Conservation (phyloP, 1,284 basidiomycete species). For the Sporisorium graminicola region DNA sequence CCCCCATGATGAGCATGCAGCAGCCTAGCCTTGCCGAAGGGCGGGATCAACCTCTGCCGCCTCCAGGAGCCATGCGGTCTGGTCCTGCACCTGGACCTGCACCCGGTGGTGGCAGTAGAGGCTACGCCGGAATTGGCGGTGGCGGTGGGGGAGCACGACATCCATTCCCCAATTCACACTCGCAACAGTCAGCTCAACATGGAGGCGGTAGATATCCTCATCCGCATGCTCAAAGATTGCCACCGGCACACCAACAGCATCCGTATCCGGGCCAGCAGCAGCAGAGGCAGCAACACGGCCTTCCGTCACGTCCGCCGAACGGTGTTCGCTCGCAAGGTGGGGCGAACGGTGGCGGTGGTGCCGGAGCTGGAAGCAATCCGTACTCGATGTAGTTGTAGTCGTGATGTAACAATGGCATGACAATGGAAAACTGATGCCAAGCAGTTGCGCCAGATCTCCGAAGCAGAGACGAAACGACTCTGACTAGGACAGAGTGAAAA, state of each 20-base stretch:
- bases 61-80: background rate
- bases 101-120: background rate
- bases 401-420: background rate
- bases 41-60: background rate
- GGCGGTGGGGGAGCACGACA: conserved; percentile 1
- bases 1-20: background rate
- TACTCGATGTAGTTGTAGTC: background rate
- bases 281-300: background rate
- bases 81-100: background rate
- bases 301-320: background rate
- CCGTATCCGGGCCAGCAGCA: conserved; percentile 1
- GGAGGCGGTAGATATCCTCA: conserved; percentile 12
- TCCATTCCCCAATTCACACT: conserved; percentile 5
- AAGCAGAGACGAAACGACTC: too few relatives aligned
- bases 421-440: background rate
- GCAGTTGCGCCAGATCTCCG: too few relatives aligned
- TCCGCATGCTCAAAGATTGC: conserved; percentile 2
- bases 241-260: background rate
- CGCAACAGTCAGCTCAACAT: conserved; percentile 1
- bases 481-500: too few relatives aligned
- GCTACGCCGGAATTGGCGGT: background rate
- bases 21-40: background rate
- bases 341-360: background rate
- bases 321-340: background rate
- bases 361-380: background rate